Conservation (phyloP, 2,329 filamentous ascomycete species). For the Epichloe coenophiala region DNA sequence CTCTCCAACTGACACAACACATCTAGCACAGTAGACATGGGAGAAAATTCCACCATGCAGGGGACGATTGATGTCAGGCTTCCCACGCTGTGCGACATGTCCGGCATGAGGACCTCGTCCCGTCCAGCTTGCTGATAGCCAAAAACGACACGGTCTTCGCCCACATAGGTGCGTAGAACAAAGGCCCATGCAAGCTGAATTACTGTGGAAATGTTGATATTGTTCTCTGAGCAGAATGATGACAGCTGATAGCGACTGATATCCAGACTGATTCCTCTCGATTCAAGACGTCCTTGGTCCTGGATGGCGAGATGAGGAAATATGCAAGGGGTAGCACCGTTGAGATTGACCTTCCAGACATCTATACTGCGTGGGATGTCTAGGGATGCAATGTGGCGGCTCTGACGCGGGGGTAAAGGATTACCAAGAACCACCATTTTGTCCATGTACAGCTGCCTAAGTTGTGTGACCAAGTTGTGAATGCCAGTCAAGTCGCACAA, state of each 20-base stretch:
- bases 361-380: conserved; percentile 22
- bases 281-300: conserved; percentile 16
- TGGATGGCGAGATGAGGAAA: conserved; percentile 28
- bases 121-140: conserved; percentile 35
- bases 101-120: conserved; percentile 27
- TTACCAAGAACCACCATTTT: conserved; percentile 15
- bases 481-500: conserved; percentile 36
- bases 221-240: conserved; percentile 26
- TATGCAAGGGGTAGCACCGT: conserved; percentile 25
- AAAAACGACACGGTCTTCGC: conserved; percentile 38
- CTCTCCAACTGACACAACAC: conserved; percentile 21
- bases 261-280: conserved; percentile 26
- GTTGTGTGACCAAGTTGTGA: conserved; percentile 31
- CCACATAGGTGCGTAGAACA: conserved; percentile 40
- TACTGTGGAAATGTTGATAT: conserved; percentile 33
- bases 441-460: conserved; percentile 30
- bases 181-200: conserved; percentile 48
- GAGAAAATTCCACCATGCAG: conserved; percentile 20
- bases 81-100: conserved; percentile 29
- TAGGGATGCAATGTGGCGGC: conserved; percentile 15
- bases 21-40: conserved; percentile 18
- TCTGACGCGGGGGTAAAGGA: conserved; percentile 12
- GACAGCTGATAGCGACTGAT: conserved; percentile 27
- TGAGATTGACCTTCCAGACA: conserved; percentile 32
- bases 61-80: conserved; percentile 29